Evolutionary conservation across 1,284 basidiomycete species (phyloP), one percentile per base, ranked within the genome.

Genomic region (Xanthoconium separans): DNA sequence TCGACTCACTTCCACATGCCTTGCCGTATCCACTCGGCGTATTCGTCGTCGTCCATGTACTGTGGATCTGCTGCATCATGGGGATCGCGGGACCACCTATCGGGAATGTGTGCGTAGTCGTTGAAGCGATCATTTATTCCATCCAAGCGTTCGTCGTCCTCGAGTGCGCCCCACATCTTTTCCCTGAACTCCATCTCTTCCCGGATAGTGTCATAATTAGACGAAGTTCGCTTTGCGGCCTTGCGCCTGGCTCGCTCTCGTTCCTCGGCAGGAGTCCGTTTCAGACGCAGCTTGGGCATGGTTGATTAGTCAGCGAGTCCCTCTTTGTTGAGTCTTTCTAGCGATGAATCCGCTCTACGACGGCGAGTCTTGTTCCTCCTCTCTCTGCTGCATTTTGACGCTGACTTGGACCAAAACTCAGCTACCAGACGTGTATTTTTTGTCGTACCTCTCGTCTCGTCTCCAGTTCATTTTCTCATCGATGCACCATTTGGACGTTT

Each of bases 401-500:
- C 22, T 22, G 33, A 50, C 27, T 5, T 3, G 13, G 2, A 4
- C 8, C n/a, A 27, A 27, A 27, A 22, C 3, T 27, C 34, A 77
- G 77, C 53, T 33, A 55, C 58, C 3, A 65, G 75, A 42, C 74
- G 75, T 50, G 44, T 57, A 12, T 60, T 61, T 11, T 61, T 69
- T 18, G 31, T 70, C 0, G 20, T 60, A 0, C 64, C 68, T 0
- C 45, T 57, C 8, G 5, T 64, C 3, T 1, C 55, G 8, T 53
- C 53, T 24, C 73, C 73, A 0, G 30, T 66, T 2, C 64, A 75
- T 29, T 72, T 82, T 57, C 60, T 80, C 56, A 58, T 82, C 56
- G 76, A 89, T 58, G 88, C 87, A 2, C 87, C 87, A 0, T 93
- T 93, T 68, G 93, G 93, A 11, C 78, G 88, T 0, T 95, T 95